These are phyloP conservation scores for Lactarius indigo DNA, from an alignment of 768 basidiomycete genomes.

Conservation along the genomic window DNA sequence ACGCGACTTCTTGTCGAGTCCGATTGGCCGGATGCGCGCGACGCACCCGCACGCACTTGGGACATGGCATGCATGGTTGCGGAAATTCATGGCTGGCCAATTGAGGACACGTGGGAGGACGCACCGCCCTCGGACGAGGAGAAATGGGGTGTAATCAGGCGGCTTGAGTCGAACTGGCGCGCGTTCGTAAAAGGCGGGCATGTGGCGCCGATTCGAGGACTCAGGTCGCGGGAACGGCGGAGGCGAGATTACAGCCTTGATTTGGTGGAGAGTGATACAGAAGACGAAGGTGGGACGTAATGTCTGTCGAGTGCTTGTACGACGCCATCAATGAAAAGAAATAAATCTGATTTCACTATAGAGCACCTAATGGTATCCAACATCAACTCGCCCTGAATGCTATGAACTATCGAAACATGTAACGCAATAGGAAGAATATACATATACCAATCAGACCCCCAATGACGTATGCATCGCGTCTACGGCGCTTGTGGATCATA, in stretches of 20 bases:
- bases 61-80: conserved; percentile 72
- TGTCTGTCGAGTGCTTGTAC: not conserved
- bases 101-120: conserved; percentile 47
- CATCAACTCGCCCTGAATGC: not conserved
- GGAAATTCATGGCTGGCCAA: conserved; percentile 68
- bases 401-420: conserved; percentile 34
- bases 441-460: conserved; percentile 87
- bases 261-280: conserved; percentile 12
- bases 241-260: conserved; percentile 22
- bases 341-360: conserved; percentile 7
- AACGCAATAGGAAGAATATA: conserved; percentile 56
- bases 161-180: conserved; percentile 69
- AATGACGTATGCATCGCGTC: conserved; percentile 86
- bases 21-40: conserved; percentile 69
- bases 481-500: conserved; percentile 90
- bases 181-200: conserved; percentile 53
- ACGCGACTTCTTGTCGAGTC: conserved; percentile 81
- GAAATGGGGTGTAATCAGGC: conserved; percentile 62
- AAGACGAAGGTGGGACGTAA: conserved; percentile 10
- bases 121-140: conserved; percentile 34
- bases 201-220: conserved; percentile 11
- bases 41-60: conserved; percentile 63
- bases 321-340: not conserved
- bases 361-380: conserved; percentile 14
- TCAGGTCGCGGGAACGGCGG: conserved; percentile 17